These are phyloP conservation scores for Gracilaria vermiculophylla DNA, from an alignment of 23 red algal species.

Conservation along the genomic window DNA sequence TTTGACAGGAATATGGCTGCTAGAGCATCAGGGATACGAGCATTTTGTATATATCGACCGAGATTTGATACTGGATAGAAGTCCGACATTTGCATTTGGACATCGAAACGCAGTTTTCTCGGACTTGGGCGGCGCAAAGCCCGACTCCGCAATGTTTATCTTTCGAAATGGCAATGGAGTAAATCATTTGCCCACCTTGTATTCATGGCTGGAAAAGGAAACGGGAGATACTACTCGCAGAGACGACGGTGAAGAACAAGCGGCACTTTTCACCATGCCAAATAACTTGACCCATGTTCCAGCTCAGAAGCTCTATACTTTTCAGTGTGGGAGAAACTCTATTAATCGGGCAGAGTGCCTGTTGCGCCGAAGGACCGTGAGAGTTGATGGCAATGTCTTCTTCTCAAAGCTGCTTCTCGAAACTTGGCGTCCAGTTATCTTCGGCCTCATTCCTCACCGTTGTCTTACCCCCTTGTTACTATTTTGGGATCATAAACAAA, in stretches of 20 bases:
- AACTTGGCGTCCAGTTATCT: background rate
- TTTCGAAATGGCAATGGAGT: background rate
- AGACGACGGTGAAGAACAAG: conserved; percentile 9
- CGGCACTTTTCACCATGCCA: background rate
- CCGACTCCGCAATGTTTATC: conserved; percentile 16
- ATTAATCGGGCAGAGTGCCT: conserved; percentile 9
- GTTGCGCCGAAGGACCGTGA: background rate
- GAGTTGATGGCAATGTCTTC: background rate
- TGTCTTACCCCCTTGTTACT: background rate
- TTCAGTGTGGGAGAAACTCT: conserved; percentile 13
- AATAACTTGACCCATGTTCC: conserved; percentile 1
- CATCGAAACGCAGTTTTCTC: conserved; percentile 3
- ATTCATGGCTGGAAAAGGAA: conserved; percentile 1
- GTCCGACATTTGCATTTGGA: background rate
- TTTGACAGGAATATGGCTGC: background rate
- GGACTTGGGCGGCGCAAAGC: background rate
- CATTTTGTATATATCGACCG: background rate
- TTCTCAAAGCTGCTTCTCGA: conserved; percentile 1
- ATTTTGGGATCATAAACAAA: background rate
- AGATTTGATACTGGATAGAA: conserved; percentile 17
- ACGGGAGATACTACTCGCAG: conserved; percentile 13
- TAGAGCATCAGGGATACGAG: background rate
- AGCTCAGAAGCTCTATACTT: background rate
- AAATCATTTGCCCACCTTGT: background rate
- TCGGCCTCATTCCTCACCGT: background rate